Evolutionary conservation across 106 monocot genomes (phyloP).

Genomic region (Acorus calamus): DNA sequence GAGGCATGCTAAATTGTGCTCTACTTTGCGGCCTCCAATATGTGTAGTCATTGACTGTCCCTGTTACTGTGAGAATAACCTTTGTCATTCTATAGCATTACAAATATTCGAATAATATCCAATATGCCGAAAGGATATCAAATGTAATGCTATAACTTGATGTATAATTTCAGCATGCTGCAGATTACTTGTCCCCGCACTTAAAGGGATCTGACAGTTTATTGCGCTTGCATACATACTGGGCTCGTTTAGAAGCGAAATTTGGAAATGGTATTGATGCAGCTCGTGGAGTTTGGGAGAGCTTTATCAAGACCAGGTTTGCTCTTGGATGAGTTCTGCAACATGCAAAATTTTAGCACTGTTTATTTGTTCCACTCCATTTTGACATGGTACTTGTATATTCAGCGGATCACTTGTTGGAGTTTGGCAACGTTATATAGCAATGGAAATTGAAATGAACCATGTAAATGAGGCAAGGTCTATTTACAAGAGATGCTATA

Average conservation of each 20-base stretch:
- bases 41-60: too few species aligned
- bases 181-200: constrained; percentile 64
- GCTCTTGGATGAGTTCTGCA: neutral
- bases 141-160: neutral
- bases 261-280: constrained; percentile 69
- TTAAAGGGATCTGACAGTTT: constrained; percentile 36
- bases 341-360: neutral
- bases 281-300: constrained; percentile 94
- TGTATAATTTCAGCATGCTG: constrained; percentile 53
- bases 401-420: constrained; percentile 66
- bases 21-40: too few species aligned
- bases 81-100: too few species aligned
- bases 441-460: constrained; percentile 65
- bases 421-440: constrained; percentile 68
- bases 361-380: neutral
- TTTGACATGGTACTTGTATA: constrained; percentile 6
- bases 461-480: constrained; percentile 84
- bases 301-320: constrained; percentile 81
- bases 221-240: constrained; percentile 59
- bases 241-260: constrained; percentile 69
- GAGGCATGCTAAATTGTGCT: too few species aligned
- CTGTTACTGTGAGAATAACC: too few species aligned
- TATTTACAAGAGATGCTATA: constrained; percentile 93
- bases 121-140: too few species aligned
- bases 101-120: too few species aligned